Evolutionary conservation across 1,284 basidiomycete genomes (phyloP).

Genomic region (Apiotrichum siamense): DNA sequence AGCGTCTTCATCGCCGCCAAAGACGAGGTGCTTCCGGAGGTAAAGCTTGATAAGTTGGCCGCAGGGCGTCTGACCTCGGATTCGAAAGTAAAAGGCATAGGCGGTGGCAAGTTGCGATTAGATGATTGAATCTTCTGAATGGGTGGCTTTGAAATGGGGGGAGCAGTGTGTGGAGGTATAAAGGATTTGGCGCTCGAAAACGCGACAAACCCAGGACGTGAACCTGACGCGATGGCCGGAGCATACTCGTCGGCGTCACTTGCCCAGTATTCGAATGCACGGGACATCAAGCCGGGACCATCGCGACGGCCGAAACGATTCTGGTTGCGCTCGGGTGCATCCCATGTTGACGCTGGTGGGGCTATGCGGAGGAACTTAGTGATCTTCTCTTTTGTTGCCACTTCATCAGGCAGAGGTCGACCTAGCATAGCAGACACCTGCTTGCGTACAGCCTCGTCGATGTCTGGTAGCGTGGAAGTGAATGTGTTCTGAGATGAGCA

Average conservation of each 20-base stretch:
- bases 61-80: slow-evolving; percentile 13
- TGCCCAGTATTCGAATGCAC: slow-evolving; percentile 44
- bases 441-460: slow-evolving; percentile 28
- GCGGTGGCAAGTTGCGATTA: slow-evolving; percentile 30
- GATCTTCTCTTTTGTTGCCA: slow-evolving; percentile 32
- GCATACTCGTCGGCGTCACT: slow-evolving; percentile 43
- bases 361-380: slow-evolving; percentile 40
- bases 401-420: slow-evolving; percentile 28
- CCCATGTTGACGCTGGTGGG: slow-evolving; percentile 41
- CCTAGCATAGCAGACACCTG: slow-evolving; percentile 32
- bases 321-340: slow-evolving; percentile 30
- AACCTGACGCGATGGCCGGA: slow-evolving; percentile 15
- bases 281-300: slow-evolving; percentile 31
- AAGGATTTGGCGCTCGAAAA: slow-evolving; percentile 12
- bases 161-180: slow-evolving; percentile 3
- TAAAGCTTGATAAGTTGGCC: slow-evolving; percentile 27
- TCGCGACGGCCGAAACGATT: slow-evolving; percentile 39
- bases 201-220: slow-evolving; percentile 8
- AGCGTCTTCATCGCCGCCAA: slow-evolving; percentile 31
- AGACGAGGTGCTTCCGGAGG: slow-evolving; percentile 21
- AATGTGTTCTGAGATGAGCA: slow-evolving; percentile 23
- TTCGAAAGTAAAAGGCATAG: slow-evolving; percentile 40
- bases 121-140: slow-evolving; percentile 28
- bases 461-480: slow-evolving; percentile 23
- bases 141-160: slow-evolving; percentile 20